Evolutionary conservation across 352 stramenopile genomes (phyloP).

Genomic region (Pythium dissimile): DNA sequence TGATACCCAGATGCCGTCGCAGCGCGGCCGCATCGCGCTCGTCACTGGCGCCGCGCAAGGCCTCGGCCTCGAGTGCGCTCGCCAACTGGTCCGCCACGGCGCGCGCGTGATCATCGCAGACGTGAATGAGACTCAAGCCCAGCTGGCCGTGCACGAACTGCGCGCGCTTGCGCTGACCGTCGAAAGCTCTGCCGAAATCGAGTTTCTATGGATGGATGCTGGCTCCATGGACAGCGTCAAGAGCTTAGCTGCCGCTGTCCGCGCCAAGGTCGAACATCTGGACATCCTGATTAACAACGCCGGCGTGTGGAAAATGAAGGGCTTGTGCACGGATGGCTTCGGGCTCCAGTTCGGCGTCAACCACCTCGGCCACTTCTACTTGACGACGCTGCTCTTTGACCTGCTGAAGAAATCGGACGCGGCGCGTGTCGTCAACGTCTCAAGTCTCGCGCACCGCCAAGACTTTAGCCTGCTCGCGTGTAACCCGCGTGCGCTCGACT

Average conservation of each 20-base stretch:
- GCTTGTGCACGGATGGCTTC: slow-evolving; percentile 24
- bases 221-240: slow-evolving; percentile 19
- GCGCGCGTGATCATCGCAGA: slow-evolving; percentile 78
- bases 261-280: slow-evolving; percentile 16
- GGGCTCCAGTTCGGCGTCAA: slow-evolving; percentile 48
- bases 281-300: slow-evolving; percentile 35
- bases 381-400: slow-evolving; percentile 40
- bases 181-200: slow-evolving; percentile 5
- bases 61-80: slow-evolving; percentile 72
- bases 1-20: slow-evolving; percentile 27
- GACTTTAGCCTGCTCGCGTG: slow-evolving; percentile 13
- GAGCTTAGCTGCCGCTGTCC: slow-evolving; percentile 21
- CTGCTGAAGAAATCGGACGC: slow-evolving; percentile 20
- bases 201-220: slow-evolving; percentile 26
- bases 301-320: slow-evolving; percentile 21
- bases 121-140: slow-evolving; percentile 40
- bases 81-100: slow-evolving; percentile 45
- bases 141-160: slow-evolving; percentile 30
- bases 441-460: slow-evolving; percentile 32
- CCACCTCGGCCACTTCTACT: slow-evolving; percentile 46
- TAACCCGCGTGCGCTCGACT: slow-evolving; percentile 16
- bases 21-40: slow-evolving; percentile 58
- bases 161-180: slow-evolving; percentile 15
- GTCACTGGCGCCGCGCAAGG: slow-evolving; percentile 84
- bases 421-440: slow-evolving; percentile 40